A percentile compares a stretch with the other conserved stretches of the same genome.
Evolutionary conservation across 768 basidiomycete species (phyloP).

Genomic region (Tylopilus plumbeoviolaceoides): DNA sequence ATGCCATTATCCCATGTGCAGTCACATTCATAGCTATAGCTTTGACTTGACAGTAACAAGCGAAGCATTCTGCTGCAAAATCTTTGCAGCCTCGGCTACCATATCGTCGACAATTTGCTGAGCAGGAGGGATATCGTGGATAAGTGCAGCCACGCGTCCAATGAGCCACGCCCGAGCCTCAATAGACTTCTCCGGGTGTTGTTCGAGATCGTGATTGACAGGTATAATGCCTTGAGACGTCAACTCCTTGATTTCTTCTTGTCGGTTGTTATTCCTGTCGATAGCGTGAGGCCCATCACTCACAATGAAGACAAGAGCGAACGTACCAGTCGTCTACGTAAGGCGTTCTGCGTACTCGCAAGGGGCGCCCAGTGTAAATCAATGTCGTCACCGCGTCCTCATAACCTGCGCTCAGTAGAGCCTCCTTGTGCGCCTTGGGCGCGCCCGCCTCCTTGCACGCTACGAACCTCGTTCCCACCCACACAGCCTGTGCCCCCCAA

Average conservation of each 20-base stretch:
- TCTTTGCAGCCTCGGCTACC: slow-evolving; percentile 54
- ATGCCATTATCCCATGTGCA: not conserved
- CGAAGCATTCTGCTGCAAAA: slow-evolving; percentile 40
- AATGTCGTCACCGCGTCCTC: slow-evolving; percentile 82
- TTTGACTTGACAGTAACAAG: slow-evolving; percentile 44
- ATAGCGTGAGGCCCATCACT: not conserved
- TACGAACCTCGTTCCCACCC: slow-evolving; percentile 88
- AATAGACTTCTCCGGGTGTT: slow-evolving; percentile 77
- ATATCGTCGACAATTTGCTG: slow-evolving; percentile 80
- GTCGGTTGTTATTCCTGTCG: slow-evolving; percentile 69
- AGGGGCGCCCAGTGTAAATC: slow-evolving; percentile 86
- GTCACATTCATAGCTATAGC: slow-evolving; percentile 32
- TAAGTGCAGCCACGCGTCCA: slow-evolving; percentile 74
- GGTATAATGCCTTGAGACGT: slow-evolving; percentile 84
- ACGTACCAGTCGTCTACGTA: slow-evolving; percentile 81
- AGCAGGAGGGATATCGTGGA: slow-evolving; percentile 76
- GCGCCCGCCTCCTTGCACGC: slow-evolving; percentile 78
- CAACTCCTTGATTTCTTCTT: slow-evolving; percentile 77
- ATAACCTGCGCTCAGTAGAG: slow-evolving; percentile 61
- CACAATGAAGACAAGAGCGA: not conserved
- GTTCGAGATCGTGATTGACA: slow-evolving; percentile 61
- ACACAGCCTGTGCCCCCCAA: slow-evolving; percentile 88
- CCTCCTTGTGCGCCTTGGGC: slow-evolving; percentile 81
- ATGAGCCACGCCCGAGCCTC: slow-evolving; percentile 73
- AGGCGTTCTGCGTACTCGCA: slow-evolving; percentile 79